Base-by-base conservation (phyloP, 2,329 filamentous ascomycete species). In the Aspergillus carbonarius region DNA sequence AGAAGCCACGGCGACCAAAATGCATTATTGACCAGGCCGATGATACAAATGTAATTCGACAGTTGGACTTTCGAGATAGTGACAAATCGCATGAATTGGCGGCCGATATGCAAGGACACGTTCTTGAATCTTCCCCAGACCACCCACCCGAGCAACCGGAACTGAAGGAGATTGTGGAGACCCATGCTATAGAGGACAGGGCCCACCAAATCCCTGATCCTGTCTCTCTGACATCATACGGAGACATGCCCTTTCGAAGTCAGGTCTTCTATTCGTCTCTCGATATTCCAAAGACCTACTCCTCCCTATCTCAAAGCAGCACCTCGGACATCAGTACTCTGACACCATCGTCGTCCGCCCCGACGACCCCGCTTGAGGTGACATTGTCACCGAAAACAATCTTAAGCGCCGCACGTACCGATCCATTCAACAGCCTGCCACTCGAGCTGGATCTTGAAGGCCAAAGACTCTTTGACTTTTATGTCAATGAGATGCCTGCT, bases 401-500 rank as follows among this genome's bases (percentile, higher is more conserved):
- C 1, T 62, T 75, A 32, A 76, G 71, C 50, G 74, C 74, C 32
- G 70, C 75, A 12, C 68, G 70, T 23, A 76, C 72, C 12, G 72
- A 76, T 52, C 72, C 74, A 0, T 77, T 77, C 60, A 72, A 76
- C 59, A 64, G 63, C 3, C 61, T 76, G 6, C 74, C 75, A 9
- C 60, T 75, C 55, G 65, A 68, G 8, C 47, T 76, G 30, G 68
- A 70, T 53, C 50, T 55, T 18, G 68, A 74, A 46, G 73, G 70
- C 15, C 66, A 73, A 53, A 60, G 63, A 23, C 59, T 77, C 2
- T 76, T 77, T 53, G 73, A 77, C 58, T 76, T 76, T 39, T 78
- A 76, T 58, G 70, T 72, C n/a, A 72, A 73, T 37, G 68, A 73
- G 34, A 76, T 77, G 72, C 73, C 74, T 2, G 66, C 74, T 3